Percentiles rank a stretch among this genome's conserved stretches.
phyloP scores from a whole-genome alignment of 2,329 filamentous ascomycete species.

The Pestalotiopsis sp. region DNA sequence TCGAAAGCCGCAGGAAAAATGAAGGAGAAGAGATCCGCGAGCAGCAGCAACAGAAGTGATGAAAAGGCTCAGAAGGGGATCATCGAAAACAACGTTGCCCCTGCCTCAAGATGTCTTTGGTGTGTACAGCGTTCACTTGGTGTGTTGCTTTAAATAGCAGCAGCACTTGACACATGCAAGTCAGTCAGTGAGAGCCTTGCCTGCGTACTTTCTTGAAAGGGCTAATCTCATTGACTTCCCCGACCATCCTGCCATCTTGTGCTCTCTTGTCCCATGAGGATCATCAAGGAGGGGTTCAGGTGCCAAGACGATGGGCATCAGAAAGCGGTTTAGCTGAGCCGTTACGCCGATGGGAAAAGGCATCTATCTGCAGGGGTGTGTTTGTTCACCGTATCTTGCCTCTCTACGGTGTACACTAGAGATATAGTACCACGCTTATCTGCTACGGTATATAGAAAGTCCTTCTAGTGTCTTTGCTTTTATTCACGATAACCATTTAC shows the following conservation, averaged over 20 bases:
- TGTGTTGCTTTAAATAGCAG: too few species aligned
- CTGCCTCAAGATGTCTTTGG: too few species aligned
- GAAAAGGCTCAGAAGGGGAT: neutral
- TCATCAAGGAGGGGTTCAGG: neutral
- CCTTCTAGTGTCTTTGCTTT: too few species aligned
- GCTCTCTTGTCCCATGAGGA: neutral
- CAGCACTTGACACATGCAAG: too few species aligned
- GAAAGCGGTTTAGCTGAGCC: conserved; percentile 4
- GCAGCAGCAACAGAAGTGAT: neutral
- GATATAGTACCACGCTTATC: neutral
- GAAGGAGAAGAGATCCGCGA: neutral
- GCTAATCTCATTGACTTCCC: too few species aligned
- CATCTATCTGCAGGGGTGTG: neutral
- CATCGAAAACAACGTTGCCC: neutral
- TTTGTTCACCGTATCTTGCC: neutral
- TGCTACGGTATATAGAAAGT: too few species aligned
- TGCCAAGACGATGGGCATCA: neutral
- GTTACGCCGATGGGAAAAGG: neutral
- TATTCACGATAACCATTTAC: too few species aligned
- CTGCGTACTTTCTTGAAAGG: too few species aligned
- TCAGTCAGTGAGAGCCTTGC: too few species aligned
- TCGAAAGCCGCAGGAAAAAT: neutral
- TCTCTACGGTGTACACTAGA: neutral
- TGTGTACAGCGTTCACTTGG: too few species aligned
- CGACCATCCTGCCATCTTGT: too few species aligned